Base-by-base conservation (phyloP, 2,329 filamentous ascomycete genomes). In the Ophiosphaerella narmari region DNA sequence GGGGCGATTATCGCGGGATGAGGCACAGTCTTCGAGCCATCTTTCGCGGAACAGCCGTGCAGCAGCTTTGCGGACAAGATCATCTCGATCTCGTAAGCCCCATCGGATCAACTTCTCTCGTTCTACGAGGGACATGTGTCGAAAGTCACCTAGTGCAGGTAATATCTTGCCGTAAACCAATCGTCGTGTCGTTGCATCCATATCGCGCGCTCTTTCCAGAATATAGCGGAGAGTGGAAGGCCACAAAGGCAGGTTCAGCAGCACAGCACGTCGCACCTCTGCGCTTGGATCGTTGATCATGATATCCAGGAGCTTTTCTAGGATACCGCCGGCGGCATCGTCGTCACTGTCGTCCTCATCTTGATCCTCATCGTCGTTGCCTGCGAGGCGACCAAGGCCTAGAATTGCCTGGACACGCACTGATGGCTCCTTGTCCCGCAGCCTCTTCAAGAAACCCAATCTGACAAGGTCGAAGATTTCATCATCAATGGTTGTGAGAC, bases 11-110 rank as follows among this genome's bases (percentile, higher is more conserved):
- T 86, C 82, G 7, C 81, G 78, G 1, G 83, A 80, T 2, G 87
- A 87, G 5, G 89, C 91, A 63, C 92, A 97, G 67, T 97, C 91
- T 68, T 97, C 93, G 54, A 99, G 93, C 94, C 94, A 99, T n/a
- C 91, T 85, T 67, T 97, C 92, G 54, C 89, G 86, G 76, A 99
- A 99, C 6, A 97, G 80, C 39, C 90, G 87, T 7, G 89, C 91
- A 3, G 94, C 90, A 7, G 93, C 93, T 71, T 96, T 96, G 44
- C 92, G 86, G 11, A 99, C 94, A 61, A 89, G 91, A 60, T 97
- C 93, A 60, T 99, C 94, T 72, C 94, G 85, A 71, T 99, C 94
- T 34, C 92, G 86, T 35, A 99, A 78, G 43, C 94, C 94, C 94
- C 94, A 99, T 34, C 94, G 85, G 24, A 99, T 82, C 29, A 99